Evolutionary conservation across 495 filamentous ascomycete genomes (phyloP).

Genomic region (Talaromyces proteolyticus): DNA sequence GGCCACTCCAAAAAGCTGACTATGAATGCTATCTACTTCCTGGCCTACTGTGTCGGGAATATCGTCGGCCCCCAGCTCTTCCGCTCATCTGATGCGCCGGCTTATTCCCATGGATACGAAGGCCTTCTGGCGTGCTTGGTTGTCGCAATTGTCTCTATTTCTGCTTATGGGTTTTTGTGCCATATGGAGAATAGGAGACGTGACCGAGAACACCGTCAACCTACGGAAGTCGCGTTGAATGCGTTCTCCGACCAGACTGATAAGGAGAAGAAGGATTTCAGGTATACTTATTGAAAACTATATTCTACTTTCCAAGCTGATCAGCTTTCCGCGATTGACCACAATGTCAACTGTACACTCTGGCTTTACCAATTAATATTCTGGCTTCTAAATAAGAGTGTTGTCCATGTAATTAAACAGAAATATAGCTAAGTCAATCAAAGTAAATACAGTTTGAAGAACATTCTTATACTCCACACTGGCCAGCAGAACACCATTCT

Average conservation of each 20-base stretch:
- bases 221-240: conserved; percentile 9
- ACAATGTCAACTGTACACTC: not conserved
- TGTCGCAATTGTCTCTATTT: conserved; percentile 8
- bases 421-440: too few relatives aligned
- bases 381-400: too few relatives aligned
- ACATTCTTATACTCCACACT: too few relatives aligned
- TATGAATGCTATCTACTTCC: conserved; percentile 21
- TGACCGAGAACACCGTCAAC: conserved; percentile 9
- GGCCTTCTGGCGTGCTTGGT: conserved; percentile 19
- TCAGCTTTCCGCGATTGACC: not conserved
- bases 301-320: not conserved
- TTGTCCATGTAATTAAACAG: too few relatives aligned
- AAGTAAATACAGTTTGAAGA: too few relatives aligned
- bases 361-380: too few relatives aligned
- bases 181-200: conserved; percentile 12
- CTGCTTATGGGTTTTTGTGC: conserved; percentile 14
- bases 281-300: conserved; percentile 27
- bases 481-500: too few relatives aligned
- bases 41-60: conserved; percentile 40
- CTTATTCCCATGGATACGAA: conserved; percentile 20
- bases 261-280: conserved; percentile 27
- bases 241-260: conserved; percentile 34
- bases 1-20: conserved; percentile 26
- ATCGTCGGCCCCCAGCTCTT: conserved; percentile 25
- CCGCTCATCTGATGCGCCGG: conserved; percentile 20